Percentiles rank a stretch among this genome's conserved stretches.
These are phyloP conservation scores for Crithidia sp. DNA, from an alignment of 208 protist species.

Conservation along the genomic window DNA sequence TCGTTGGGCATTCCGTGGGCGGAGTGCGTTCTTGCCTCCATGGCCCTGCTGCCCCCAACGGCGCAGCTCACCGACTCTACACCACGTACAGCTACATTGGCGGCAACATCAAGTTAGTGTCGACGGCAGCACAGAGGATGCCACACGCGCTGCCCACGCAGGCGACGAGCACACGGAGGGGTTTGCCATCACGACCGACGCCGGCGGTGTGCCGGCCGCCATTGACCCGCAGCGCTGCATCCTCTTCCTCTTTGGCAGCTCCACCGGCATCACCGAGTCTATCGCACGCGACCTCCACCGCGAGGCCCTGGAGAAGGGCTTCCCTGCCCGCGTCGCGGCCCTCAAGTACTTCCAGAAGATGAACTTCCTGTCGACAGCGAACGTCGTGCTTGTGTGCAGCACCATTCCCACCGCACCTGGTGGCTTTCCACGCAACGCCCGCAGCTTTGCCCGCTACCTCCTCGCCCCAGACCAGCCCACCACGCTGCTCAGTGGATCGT, in stretches of 20 bases:
- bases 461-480: conserved; percentile 26
- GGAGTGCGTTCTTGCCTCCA: conserved; percentile 39
- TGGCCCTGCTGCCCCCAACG: conserved; percentile 30
- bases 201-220: neutral
- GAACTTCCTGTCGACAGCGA: conserved; percentile 50
- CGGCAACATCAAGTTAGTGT: neutral
- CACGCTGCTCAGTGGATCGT: conserved; percentile 40
- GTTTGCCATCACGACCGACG: neutral
- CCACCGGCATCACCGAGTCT: conserved; percentile 55
- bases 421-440: conserved; percentile 57
- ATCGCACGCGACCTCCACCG: conserved; percentile 61
- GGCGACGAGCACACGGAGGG: too few relatives aligned
- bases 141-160: too few relatives aligned
- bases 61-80: neutral
- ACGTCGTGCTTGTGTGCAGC: conserved; percentile 57
- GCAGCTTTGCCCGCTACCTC: conserved; percentile 56
- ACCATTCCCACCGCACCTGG: conserved; percentile 52
- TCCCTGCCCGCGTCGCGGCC: conserved; percentile 46
- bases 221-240: conserved; percentile 28
- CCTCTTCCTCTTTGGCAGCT: conserved; percentile 64
- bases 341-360: conserved; percentile 54
- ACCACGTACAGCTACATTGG: neutral
- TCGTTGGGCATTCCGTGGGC: conserved; percentile 55
- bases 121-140: neutral
- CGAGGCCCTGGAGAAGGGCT: conserved; percentile 44